A percentile compares a stretch with the other conserved stretches of the same genome.
Evolutionary conservation across 805 yeast species (phyloP).

Genomic region (Spathaspora girioi): DNA sequence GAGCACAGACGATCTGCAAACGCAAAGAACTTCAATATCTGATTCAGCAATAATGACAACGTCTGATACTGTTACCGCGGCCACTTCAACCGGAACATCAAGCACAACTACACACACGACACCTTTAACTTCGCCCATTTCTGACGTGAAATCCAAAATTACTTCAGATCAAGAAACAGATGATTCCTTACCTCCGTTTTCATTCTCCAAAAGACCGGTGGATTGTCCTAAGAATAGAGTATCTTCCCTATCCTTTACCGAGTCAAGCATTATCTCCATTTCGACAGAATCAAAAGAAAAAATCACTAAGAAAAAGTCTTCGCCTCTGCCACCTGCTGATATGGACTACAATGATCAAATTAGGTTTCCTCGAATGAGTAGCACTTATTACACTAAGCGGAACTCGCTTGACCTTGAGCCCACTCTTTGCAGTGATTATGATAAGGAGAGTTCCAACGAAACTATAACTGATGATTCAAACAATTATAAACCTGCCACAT

Average conservation of each 20-base stretch:
- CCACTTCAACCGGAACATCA: constrained; percentile 3
- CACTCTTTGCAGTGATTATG: not conserved
- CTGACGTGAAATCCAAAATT: not conserved
- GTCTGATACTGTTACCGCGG: constrained; percentile 1
- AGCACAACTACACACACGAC: constrained; percentile 3
- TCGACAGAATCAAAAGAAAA: not conserved
- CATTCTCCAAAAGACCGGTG: constrained; percentile 29
- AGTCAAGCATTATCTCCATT: not conserved
- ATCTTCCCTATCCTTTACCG: constrained; percentile 1
- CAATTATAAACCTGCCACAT: constrained; percentile 43
- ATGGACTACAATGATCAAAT: constrained; percentile 52
- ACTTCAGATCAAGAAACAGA: not conserved
- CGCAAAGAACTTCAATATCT: not conserved
- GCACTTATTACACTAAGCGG: constrained; percentile 16
- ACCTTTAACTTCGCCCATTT: constrained; percentile 1
- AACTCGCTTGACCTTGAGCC: not conserved
- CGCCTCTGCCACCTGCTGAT: constrained; percentile 5
- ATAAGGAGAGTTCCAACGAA: constrained; percentile 3
- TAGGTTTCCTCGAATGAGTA: constrained; percentile 53
- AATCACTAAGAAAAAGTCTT: not conserved
- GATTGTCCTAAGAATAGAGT: constrained; percentile 3
- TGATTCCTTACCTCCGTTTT: constrained; percentile 20
- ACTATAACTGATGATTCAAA: not conserved
- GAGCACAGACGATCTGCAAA: not conserved
- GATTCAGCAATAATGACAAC: not conserved